A percentile compares a stretch with the other conserved stretches of the same genome.
phyloP scores from a whole-genome alignment of 305 asterid genomes.

The Solanum aculeatissimum region DNA sequence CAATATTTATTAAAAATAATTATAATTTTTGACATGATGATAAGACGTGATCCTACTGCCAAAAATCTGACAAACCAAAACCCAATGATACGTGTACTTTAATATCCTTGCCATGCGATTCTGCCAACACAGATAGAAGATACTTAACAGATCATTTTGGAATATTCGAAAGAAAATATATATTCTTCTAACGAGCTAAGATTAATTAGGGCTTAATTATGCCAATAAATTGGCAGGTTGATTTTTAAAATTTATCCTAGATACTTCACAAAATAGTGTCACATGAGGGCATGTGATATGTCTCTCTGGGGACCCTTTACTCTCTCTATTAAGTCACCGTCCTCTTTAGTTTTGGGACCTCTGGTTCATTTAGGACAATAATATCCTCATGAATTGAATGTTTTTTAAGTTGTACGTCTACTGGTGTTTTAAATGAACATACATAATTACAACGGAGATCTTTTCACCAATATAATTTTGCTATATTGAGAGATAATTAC shows the following conservation, averaged over 20 bases:
- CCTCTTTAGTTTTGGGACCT: background rate
- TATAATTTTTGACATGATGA: too few species aligned
- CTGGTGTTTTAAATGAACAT: background rate
- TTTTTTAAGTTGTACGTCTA: background rate
- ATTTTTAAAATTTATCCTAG: background rate
- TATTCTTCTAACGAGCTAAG: background rate
- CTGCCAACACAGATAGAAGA: background rate
- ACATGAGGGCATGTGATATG: background rate
- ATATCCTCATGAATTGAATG: background rate
- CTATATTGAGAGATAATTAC: too few species aligned
- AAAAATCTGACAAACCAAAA: background rate
- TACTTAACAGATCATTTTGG: background rate
- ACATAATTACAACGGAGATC: background rate
- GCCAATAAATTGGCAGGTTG: background rate
- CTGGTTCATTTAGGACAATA: background rate
- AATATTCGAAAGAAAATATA: background rate
- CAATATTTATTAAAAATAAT: background rate
- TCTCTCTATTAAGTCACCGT: background rate
- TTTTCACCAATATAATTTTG: background rate
- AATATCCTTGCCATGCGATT: background rate
- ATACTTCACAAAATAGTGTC: background rate
- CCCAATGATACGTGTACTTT: background rate
- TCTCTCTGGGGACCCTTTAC: background rate
- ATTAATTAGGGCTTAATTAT: background rate
- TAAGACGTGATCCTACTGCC: too few species aligned